Conservation (phyloP, 345 rosid genomes). For the Aquilaria malaccensis region DNA sequence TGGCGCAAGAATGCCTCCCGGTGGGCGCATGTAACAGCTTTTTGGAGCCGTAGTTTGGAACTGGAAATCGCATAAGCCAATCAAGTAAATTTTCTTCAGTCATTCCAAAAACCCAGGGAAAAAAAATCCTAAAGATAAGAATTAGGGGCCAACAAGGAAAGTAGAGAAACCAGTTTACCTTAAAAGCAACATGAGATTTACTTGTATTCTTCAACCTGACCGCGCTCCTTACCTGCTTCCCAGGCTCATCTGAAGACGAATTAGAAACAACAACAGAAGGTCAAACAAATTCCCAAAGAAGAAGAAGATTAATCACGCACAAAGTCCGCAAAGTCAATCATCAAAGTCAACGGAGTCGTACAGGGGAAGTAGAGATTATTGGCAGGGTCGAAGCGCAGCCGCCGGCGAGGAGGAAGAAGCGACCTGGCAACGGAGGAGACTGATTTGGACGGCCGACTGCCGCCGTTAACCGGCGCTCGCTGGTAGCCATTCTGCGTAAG, state of each 20-base stretch:
- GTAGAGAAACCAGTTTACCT: conserved; percentile 34
- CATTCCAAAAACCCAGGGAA: neutral
- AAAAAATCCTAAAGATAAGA: neutral
- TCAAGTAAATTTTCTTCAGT: conserved; percentile 1
- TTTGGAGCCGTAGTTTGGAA: conserved; percentile 98
- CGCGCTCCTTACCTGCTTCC: conserved; percentile 88
- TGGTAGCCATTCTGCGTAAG: conserved; percentile 30
- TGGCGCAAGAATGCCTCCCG: conserved; percentile 91
- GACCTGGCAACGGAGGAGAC: conserved; percentile 82
- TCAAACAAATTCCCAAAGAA: neutral
- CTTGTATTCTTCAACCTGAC: conserved; percentile 76
- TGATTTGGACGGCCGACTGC: conserved; percentile 32
- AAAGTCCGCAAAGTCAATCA: conserved; percentile 25
- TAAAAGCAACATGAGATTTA: conserved; percentile 89
- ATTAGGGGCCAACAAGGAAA: neutral
- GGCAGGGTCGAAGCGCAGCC: conserved; percentile 90
- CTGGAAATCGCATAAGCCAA: conserved; percentile 26
- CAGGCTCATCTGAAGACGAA: conserved; percentile 67
- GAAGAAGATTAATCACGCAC: neutral
- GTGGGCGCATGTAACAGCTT: conserved; percentile 98
- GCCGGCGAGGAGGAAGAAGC: conserved; percentile 75
- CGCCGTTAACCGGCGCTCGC: conserved; percentile 21
- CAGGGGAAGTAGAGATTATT: conserved; percentile 79
- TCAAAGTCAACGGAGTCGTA: conserved; percentile 19
- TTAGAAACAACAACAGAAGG: neutral